These are phyloP conservation scores for Apiospora koreana DNA, from an alignment of 2,329 filamentous ascomycete genomes.

Conservation along the genomic window DNA sequence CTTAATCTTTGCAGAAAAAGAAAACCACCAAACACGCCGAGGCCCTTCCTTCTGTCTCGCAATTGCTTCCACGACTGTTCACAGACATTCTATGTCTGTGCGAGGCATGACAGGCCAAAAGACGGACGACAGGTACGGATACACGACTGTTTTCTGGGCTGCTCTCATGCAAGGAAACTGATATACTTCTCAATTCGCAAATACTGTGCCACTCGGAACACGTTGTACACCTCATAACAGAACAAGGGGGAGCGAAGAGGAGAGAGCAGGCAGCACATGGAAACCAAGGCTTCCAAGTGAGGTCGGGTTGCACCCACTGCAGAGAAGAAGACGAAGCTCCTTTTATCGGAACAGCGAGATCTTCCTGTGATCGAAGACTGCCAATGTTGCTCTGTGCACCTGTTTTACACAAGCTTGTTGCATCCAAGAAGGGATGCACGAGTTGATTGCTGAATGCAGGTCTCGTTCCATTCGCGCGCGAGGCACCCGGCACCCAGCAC, in stretches of 20 bases:
- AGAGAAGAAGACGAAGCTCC: background rate
- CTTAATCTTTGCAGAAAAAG: background rate
- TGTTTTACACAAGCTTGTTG: background rate
- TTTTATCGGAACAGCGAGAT: background rate
- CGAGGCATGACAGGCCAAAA: background rate
- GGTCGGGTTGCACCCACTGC: background rate
- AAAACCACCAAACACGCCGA: background rate
- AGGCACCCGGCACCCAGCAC: background rate
- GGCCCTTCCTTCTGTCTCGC: background rate
- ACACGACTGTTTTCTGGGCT: background rate
- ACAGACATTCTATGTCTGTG: background rate
- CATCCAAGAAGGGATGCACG: background rate
- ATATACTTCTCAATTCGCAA: background rate
- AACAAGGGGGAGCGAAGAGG: too few relatives aligned
- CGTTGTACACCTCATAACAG: background rate
- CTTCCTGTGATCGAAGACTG: background rate
- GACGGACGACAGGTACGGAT: background rate
- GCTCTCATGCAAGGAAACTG: background rate
- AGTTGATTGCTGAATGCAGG: constrained; percentile 6
- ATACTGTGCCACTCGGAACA: background rate
- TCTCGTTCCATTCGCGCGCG: background rate
- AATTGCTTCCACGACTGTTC: background rate
- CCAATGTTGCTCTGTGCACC: background rate
- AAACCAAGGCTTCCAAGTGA: too few relatives aligned
- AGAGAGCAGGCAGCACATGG: background rate